Percentiles rank a stretch among this genome's conserved stretches.
Evolutionary conservation across 23 red algal species (phyloP).

Genomic region (Cyanidium caldarium): DNA sequence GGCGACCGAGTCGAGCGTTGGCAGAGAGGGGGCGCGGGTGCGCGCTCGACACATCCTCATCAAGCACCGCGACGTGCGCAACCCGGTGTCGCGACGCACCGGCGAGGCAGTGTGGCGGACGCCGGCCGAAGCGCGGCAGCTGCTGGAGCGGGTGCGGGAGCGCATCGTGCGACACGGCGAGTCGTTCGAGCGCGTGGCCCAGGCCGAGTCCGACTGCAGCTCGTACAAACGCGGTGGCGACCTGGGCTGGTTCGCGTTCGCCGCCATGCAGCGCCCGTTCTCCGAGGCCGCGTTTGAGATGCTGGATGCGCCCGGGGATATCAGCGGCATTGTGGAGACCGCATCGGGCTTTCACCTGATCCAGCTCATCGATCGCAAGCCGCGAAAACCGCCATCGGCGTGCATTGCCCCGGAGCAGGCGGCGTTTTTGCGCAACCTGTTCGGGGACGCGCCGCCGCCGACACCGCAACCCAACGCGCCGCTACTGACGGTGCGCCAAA

Average conservation of each 20-base stretch:
- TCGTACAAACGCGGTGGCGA: conserved; percentile 39
- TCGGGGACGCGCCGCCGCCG: neutral
- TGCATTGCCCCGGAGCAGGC: too few species aligned
- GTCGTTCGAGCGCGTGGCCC: conserved; percentile 39
- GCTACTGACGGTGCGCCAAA: conserved; percentile 26
- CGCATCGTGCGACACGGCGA: conserved; percentile 21
- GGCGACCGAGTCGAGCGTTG: too few species aligned
- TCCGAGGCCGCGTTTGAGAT: conserved; percentile 41
- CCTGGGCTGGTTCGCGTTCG: conserved; percentile 46
- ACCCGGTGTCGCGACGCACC: conserved; percentile 26
- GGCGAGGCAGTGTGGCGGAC: conserved; percentile 18
- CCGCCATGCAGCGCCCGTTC: conserved; percentile 61
- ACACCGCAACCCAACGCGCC: too few species aligned
- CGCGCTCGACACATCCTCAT: conserved; percentile 42
- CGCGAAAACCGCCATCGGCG: neutral
- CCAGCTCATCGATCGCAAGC: neutral
- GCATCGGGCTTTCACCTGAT: conserved; percentile 63
- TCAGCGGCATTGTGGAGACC: conserved; percentile 63
- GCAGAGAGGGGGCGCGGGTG: too few species aligned
- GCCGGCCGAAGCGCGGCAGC: conserved; percentile 15
- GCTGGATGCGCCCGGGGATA: conserved; percentile 34
- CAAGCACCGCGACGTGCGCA: conserved; percentile 45
- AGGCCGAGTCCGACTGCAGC: conserved; percentile 50
- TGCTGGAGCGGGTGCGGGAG: conserved; percentile 23
- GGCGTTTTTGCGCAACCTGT: neutral